Base-by-base conservation (phyloP, 331 rosid genomes). In the Quercus lobata region DNA sequence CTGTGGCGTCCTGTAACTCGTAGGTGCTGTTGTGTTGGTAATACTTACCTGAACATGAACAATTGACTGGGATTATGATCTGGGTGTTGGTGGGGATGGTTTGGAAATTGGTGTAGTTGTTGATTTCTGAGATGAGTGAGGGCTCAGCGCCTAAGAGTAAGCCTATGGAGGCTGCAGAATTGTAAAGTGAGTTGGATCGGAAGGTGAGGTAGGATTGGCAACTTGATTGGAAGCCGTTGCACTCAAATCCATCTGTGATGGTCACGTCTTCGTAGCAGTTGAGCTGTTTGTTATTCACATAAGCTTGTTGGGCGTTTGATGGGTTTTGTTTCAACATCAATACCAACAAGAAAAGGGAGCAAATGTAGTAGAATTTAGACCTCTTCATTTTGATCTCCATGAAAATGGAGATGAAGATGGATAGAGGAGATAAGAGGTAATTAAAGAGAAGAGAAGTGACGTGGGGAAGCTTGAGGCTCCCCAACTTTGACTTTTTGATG, bases 21-120 rank as follows among this genome's bases (percentile, higher is more conserved):
- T 92, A 89, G 3, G 88, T n/a, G 53, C 93, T n/a, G 77, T 89
- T 86, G 79, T 92, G 75, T 34, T 89, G 92, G 86, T 85, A 92
- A 75, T 56, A 82, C 1, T 7, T 7, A 12, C 77, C 78, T 34
- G 89, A 76, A 57, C 95, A 89, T 8, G 95, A 89, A 73, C 93
- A 92, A 56, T 68, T 83, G 24, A 89, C 63, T 15, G 94, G 97
- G 24, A 90, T 76, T 79, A 84, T 49, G 73, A 90, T 16, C 57
- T 77, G 62, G 18, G 77, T 74, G 84, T 69, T 6, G 65, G 35
- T 0, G 7, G 92, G 61, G 79, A 92, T 61, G 70, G 29, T 4
- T 18, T 18, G 69, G 17, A 88, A 83, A 57, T 78, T 90, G 73
- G 90, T 71, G 87, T 88, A 54, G 85, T 89, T 78, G 84, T 92